Percentiles rank a stretch among this genome's conserved stretches.
These are phyloP conservation scores for Rhizopus arrhizus DNA, from an alignment of 371 early-diverging fungal species.

Conservation along the genomic window DNA sequence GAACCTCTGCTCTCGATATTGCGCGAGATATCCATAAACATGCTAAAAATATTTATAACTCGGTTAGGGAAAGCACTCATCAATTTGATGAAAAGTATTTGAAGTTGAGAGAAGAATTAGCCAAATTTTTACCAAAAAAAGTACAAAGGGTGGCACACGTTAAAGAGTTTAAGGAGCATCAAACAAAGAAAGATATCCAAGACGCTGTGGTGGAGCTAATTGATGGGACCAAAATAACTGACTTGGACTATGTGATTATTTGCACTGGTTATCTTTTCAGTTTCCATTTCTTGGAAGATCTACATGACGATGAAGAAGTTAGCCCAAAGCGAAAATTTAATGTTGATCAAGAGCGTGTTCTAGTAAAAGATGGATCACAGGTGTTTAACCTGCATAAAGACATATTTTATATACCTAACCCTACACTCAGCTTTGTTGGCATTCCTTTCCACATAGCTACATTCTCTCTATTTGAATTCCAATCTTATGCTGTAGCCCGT, in stretches of 20 bases:
- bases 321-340: constrained; percentile 8
- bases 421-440: constrained; percentile 60
- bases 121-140: constrained; percentile 13
- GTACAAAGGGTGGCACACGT: constrained; percentile 18
- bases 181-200: not conserved
- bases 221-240: constrained; percentile 40
- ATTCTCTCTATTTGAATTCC: constrained; percentile 57
- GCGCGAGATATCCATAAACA: constrained; percentile 17
- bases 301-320: constrained; percentile 14
- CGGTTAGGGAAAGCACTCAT: constrained; percentile 45
- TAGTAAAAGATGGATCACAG: constrained; percentile 45
- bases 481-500: constrained; percentile 50
- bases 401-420: constrained; percentile 54
- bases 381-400: constrained; percentile 52
- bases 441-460: constrained; percentile 60
- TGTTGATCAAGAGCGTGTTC: constrained; percentile 11
- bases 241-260: constrained; percentile 53
- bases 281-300: constrained; percentile 52
- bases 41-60: constrained; percentile 14
- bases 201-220: constrained; percentile 33
- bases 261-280: constrained; percentile 65
- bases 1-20: constrained; percentile 54
- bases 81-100: constrained; percentile 41
- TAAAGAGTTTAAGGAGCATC: not conserved
- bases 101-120: constrained; percentile 20